A percentile compares a stretch with the other conserved stretches of the same genome.
These are phyloP conservation scores for Harringtonia lauricola DNA, from an alignment of 2,329 filamentous ascomycete species.

Conservation along the genomic window DNA sequence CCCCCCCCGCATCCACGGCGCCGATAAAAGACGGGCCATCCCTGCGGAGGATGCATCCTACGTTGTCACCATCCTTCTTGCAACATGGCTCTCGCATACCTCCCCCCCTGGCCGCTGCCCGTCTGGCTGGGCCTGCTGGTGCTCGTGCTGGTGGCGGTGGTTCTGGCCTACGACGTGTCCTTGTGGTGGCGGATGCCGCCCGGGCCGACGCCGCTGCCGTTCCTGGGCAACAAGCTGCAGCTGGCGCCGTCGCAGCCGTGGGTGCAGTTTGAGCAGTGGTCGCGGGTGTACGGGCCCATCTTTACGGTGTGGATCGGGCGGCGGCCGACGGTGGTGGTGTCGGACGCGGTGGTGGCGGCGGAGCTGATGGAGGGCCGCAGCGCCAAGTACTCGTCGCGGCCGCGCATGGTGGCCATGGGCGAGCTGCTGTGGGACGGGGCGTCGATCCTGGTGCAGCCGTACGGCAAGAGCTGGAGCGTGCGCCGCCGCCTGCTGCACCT, in stretches of 20 bases:
- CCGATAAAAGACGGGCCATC: no score
- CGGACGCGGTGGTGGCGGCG: constrained; percentile 28
- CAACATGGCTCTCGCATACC: no score
- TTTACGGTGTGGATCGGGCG: constrained; percentile 36
- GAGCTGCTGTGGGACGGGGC: constrained; percentile 24
- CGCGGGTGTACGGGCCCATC: constrained; percentile 30
- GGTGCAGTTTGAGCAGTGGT: constrained; percentile 31
- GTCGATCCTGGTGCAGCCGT: constrained; percentile 34
- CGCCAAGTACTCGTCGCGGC: constrained; percentile 20
- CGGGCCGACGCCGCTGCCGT: constrained; percentile 32
- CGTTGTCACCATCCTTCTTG: no score
- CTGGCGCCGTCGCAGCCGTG: constrained; percentile 18
- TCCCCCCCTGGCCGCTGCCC: no score
- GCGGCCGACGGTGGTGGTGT: constrained; percentile 31
- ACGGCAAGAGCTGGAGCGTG: constrained; percentile 33
- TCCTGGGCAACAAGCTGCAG: constrained; percentile 28
- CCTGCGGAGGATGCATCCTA: no score
- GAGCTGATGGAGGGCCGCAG: constrained; percentile 34
- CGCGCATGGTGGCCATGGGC: constrained; percentile 14
- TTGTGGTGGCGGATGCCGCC: constrained; percentile 29
- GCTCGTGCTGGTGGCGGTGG: no score
- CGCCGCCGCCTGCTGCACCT: constrained; percentile 29
- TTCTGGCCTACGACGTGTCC: constrained; percentile 19
- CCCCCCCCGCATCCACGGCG: no score
- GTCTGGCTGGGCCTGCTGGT: no score